Base-by-base conservation (phyloP, 306 rosid genomes). In the Cyclanthera cordifolia region DNA sequence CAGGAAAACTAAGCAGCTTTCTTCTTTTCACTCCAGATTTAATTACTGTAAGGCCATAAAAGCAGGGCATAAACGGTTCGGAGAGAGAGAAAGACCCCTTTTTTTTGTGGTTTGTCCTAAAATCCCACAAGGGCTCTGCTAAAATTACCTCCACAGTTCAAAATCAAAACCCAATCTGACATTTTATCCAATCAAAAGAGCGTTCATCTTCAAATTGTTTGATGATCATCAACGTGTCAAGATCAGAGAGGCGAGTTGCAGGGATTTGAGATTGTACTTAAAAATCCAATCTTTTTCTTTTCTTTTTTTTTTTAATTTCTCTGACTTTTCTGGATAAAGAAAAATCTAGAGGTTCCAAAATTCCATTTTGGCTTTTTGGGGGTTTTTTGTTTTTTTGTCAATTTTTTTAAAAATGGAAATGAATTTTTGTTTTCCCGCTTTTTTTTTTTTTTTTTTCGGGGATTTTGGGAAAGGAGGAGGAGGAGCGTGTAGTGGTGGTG, bases 131-230 rank as follows among this genome's bases (percentile, higher is more conserved):
- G 20, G 37, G 39, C 32, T 8, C 3, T 70, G 51, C 37, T 70
- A 70, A 53, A 53, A 5, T 23, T 7, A 70, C 65, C 74, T 1
- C 6, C 21, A 21, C 30, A 15, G 8, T 25, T 25, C 37, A 55
- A 53, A 16, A 49, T 15, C 5, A n/a, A 7, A 49, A 28, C 4
- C 41, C 16, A 12, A 32, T n/a, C 43, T 7, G 43, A 37, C 43
- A 8, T 7, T 37, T 21, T 23, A 41, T 70, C 74, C 74, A 53
- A 53, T 21, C 53, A 53, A 11, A 70, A 32, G 20, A 37, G 3
- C 41, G 37, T 2, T 21, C 12, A 73, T 73, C 77, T 56, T 75
- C 82, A 82, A 54, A 20, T 64, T 10, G 76, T 46, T 63, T 15
- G 43, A n/a, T 16, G 13, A 16, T 16, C 12, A 4, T 0, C 43